Evolutionary conservation across 129 eudicot species (phyloP), one percentile per base, ranked within the genome.

Genomic region (Sambucus nigra): DNA sequence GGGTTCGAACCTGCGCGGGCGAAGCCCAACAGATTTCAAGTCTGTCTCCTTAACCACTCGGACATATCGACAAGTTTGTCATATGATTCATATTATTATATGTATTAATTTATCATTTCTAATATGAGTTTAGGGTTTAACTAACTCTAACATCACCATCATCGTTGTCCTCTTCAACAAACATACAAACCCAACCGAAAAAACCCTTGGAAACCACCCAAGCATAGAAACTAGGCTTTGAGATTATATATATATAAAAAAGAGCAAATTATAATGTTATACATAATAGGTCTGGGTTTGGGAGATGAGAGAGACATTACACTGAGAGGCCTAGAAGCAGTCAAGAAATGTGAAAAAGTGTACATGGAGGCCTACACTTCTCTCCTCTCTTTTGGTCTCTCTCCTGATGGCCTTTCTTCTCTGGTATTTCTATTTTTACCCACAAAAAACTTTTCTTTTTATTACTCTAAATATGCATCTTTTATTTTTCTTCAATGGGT

Each of bases 31-130:
- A 87, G 96, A 87, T 87, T 83, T 87, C 96, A 87, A 87, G 96
- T 87, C 96, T 87, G 96, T 87, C 96, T 87, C 96, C 96, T 87
- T 87, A 87, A 87, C 94, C 96, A 87, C 94, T 87, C 94, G 94
- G 96, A 87, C 96, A 87, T 83, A 87, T 87, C 75, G 94, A 87
- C 96, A 0, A n/a, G n/a, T 47, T 45, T 8, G 12, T 35, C 13
- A 2, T 35, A 35, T 35, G n/a, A n/a, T 35, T 35, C 9, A 35
- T 15, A 1, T 35, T 35, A 35, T n/a, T n/a, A 35, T 3, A 31
- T 9, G 9, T 31, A 31, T 31, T 31, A 31, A 31, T 31, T 31
- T 3, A 35, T 15, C 8, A 35, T 7, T 1, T 29, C 8, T 35
- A 3, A 35, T 12, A 35, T 2, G 8, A 35, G 12, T 28, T 59